phyloP scores from a whole-genome alignment of 1,284 basidiomycete species.

The Rhodotorula sp. region DNA sequence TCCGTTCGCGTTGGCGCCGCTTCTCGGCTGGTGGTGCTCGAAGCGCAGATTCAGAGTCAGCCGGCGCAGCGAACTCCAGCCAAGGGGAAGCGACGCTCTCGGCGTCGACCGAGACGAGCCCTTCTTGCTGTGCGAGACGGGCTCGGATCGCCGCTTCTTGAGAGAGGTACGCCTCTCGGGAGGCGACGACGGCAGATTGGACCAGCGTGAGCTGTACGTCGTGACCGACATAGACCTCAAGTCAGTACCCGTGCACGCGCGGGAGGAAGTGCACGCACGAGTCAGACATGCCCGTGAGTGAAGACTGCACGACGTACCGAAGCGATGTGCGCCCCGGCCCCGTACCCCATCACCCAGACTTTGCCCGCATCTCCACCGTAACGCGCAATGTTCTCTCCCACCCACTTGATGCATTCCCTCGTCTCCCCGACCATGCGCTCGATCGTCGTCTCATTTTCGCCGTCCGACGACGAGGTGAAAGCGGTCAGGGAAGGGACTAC shows the following conservation, averaged over 20 bases:
- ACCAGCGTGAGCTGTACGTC: conserved; percentile 46
- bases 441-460: background rate
- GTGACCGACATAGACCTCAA: accelerated
- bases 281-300: background rate
- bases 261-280: background rate
- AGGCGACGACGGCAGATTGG: conserved; percentile 49
- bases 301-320: background rate
- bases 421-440: conserved; percentile 45
- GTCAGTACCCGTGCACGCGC: no score
- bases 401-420: conserved; percentile 49
- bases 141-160: background rate
- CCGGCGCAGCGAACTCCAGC: no score
- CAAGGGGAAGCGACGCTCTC: background rate
- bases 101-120: background rate
- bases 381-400: conserved; percentile 43
- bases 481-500: conserved; percentile 48
- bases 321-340: conserved; percentile 12
- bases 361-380: conserved; percentile 48
- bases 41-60: no score
- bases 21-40: no score
- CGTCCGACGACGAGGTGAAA: background rate
- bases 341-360: conserved; percentile 18
- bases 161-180: conserved; percentile 35
- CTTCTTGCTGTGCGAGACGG: background rate
- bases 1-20: no score